A percentile compares a stretch with the other conserved stretches of the same genome.
Conservation (phyloP, 2,329 filamentous ascomycete genomes). For the Helotiales sp. region DNA sequence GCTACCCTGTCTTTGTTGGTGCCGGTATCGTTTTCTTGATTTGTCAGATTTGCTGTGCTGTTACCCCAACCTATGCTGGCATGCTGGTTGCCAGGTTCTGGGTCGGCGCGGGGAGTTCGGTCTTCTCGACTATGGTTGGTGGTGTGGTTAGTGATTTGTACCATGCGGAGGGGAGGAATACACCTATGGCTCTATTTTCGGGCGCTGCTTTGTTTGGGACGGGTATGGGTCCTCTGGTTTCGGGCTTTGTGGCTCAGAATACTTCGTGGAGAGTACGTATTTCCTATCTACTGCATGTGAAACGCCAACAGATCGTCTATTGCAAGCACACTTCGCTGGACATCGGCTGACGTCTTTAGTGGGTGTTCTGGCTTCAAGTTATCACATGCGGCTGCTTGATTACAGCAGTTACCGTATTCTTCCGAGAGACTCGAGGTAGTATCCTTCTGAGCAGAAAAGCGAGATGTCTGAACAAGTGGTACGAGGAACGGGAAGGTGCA, state of each 20-base stretch:
- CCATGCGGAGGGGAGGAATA: constrained; percentile 77
- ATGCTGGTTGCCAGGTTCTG: constrained; percentile 80
- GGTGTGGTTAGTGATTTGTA: constrained; percentile 90
- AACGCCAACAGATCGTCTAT: background rate
- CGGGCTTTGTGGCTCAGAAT: constrained; percentile 69
- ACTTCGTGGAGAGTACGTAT: constrained; percentile 64
- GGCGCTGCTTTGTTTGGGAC: constrained; percentile 79
- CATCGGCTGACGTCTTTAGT: constrained; percentile 45
- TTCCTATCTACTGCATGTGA: background rate
- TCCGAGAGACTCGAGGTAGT: constrained; percentile 81
- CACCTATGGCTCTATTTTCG: constrained; percentile 89
- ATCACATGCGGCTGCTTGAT: constrained; percentile 71
- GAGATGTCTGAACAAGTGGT: constrained; percentile 75
- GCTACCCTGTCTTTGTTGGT: constrained; percentile 79
- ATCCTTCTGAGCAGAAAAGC: constrained; percentile 82
- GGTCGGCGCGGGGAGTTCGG: constrained; percentile 75
- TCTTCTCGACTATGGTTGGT: constrained; percentile 89
- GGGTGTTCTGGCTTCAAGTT: constrained; percentile 87
- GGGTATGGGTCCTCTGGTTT: constrained; percentile 75
- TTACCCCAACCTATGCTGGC: constrained; percentile 70
- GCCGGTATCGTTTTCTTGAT: constrained; percentile 74
- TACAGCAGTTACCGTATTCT: constrained; percentile 67
- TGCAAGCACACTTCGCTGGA: background rate
- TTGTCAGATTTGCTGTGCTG: constrained; percentile 74
- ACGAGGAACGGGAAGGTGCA: constrained; percentile 68